Evolutionary conservation across 352 stramenopile genomes (phyloP).

Genomic region (Phytophthora syringae): DNA sequence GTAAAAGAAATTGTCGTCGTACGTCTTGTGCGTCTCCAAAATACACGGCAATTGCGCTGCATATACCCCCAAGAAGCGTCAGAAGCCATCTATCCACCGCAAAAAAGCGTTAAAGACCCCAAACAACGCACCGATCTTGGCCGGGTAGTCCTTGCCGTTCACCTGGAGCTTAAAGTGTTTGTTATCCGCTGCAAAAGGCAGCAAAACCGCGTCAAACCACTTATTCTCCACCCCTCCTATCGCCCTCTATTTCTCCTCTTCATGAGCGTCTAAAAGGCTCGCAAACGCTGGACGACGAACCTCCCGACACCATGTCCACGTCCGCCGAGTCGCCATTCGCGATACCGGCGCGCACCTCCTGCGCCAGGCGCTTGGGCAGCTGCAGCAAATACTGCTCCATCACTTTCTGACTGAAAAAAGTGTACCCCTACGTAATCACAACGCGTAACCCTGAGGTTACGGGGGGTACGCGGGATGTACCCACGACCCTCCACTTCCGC

Average conservation of each 20-base stretch:
- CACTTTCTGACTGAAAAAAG: background rate
- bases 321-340: conserved; percentile 61
- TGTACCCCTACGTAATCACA: background rate
- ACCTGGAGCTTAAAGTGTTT: conserved; percentile 85
- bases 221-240: background rate
- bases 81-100: background rate
- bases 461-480: too few relatives aligned
- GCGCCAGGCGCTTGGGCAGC: conserved; percentile 80
- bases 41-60: conserved; percentile 86
- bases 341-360: conserved; percentile 75
- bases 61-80: conserved; percentile 2
- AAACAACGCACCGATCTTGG: conserved; percentile 78
- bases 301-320: conserved; percentile 80
- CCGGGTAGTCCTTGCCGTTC: conserved; percentile 77
- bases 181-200: conserved; percentile 70
- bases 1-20: conserved; percentile 91
- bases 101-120: conserved; percentile 32
- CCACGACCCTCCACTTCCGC: background rate
- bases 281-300: conserved; percentile 35
- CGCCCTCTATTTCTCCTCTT: conserved; percentile 9
- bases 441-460: conserved; percentile 20
- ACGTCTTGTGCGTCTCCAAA: conserved; percentile 90
- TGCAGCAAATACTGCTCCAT: conserved; percentile 92
- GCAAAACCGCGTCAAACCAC: conserved; percentile 11
- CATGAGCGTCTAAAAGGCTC: background rate